Conservation (phyloP, 2,329 filamentous ascomycete species). For the Coniella lustricola region DNA sequence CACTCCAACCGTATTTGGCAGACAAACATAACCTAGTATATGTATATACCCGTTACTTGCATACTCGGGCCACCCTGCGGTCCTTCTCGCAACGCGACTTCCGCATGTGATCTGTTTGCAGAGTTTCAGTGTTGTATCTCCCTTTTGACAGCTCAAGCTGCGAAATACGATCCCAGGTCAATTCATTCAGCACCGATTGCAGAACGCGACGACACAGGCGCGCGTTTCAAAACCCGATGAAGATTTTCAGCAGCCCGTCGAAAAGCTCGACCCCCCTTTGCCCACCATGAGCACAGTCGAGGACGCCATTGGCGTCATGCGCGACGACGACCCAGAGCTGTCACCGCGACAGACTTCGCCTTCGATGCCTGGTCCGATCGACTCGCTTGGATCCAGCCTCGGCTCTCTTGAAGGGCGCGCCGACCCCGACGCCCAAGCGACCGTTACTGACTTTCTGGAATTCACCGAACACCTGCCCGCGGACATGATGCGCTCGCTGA, state of each 20-base stretch:
- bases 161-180: too few relatives aligned
- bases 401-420: slow-evolving; percentile 44
- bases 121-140: too few relatives aligned
- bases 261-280: neutral
- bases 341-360: slow-evolving; percentile 30
- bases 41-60: slow-evolving; percentile 2
- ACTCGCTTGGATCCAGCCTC: slow-evolving; percentile 26
- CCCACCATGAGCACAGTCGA: slow-evolving; percentile 19
- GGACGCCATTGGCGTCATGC: slow-evolving; percentile 18
- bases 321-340: slow-evolving; percentile 25
- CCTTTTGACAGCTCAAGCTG: too few relatives aligned
- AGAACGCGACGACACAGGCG: too few relatives aligned
- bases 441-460: slow-evolving; percentile 64
- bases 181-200: too few relatives aligned
- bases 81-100: neutral
- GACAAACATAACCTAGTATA: neutral
- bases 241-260: neutral
- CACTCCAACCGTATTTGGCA: too few relatives aligned
- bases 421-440: slow-evolving; percentile 61
- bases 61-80: neutral
- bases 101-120: neutral
- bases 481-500: slow-evolving; percentile 59
- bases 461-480: slow-evolving; percentile 64
- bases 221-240: too few relatives aligned
- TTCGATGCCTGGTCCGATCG: slow-evolving; percentile 27